These are phyloP conservation scores for Bryoglossum gracile DNA, from an alignment of 495 filamentous ascomycete genomes.

Conservation along the genomic window DNA sequence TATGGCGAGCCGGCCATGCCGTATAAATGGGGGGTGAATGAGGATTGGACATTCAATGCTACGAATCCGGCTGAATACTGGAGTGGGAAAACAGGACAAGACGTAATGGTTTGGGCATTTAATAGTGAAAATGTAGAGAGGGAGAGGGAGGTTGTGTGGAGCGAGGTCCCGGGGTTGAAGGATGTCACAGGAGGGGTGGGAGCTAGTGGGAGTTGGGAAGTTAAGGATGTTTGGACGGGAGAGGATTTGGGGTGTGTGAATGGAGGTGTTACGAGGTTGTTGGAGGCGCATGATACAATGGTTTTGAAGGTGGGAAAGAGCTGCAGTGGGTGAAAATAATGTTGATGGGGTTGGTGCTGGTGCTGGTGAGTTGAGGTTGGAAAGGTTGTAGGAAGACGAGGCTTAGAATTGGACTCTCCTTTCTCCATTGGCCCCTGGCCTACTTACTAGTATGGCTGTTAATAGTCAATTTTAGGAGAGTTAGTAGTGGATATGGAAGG, in stretches of 20 bases:
- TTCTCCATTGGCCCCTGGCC: too few relatives aligned
- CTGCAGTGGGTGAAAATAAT: too few relatives aligned
- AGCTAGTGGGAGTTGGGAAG: constrained; percentile 34
- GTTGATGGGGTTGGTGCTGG: too few relatives aligned
- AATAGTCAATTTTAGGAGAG: too few relatives aligned
- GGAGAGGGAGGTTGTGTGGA: constrained; percentile 39
- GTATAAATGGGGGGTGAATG: constrained; percentile 59
- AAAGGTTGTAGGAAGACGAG: too few relatives aligned
- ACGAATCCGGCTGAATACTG: constrained; percentile 55
- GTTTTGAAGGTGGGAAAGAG: constrained; percentile 26
- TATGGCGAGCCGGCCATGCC: constrained; percentile 47
- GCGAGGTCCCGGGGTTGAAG: constrained; percentile 50
- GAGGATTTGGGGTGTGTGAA: constrained; percentile 40
- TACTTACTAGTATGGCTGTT: too few relatives aligned
- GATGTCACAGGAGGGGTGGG: too few relatives aligned
- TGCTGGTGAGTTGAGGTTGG: too few relatives aligned
- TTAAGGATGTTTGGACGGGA: constrained; percentile 50
- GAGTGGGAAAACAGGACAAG: constrained; percentile 41
- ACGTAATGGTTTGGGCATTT: constrained; percentile 47
- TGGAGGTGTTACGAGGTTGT: constrained; percentile 27
- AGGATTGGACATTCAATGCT: constrained; percentile 54
- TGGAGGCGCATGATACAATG: constrained; percentile 44
- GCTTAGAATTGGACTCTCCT: too few relatives aligned
- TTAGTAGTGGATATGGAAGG: too few relatives aligned
- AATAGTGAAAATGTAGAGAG: constrained; percentile 36